Evolutionary conservation across 2,329 filamentous ascomycete genomes (phyloP).

Genomic region (Phialemoniopsis sp.): DNA sequence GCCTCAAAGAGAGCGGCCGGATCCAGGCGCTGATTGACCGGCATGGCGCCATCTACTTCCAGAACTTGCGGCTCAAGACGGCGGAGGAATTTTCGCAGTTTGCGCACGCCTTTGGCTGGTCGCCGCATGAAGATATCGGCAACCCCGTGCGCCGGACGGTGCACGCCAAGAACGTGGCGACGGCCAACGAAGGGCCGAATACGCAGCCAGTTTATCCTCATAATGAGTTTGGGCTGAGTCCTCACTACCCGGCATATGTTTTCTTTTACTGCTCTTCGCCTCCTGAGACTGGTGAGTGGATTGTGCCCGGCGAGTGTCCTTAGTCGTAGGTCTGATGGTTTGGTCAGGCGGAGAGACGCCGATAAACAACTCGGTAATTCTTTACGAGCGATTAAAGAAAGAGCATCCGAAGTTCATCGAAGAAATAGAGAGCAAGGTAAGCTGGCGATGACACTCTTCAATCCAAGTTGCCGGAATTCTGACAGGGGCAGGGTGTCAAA

Average conservation of each 20-base stretch:
- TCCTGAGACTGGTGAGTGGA: no score
- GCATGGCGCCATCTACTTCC: slow-evolving; percentile 18
- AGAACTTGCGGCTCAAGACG: slow-evolving; percentile 12
- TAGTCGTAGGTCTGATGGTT: no score
- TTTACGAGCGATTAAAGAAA: slow-evolving; percentile 12
- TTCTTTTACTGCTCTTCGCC: slow-evolving; percentile 16
- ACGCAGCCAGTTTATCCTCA: slow-evolving; percentile 17
- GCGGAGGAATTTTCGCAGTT: slow-evolving; percentile 16
- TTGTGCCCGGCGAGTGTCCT: no score
- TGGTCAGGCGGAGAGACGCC: slow-evolving; percentile 18
- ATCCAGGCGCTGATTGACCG: slow-evolving; percentile 3
- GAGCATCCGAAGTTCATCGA: slow-evolving; percentile 16
- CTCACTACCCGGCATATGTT: slow-evolving; percentile 18
- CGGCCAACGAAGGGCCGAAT: slow-evolving; percentile 19
- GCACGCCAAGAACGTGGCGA: slow-evolving; percentile 18
- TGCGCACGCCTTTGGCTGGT: slow-evolving; percentile 18
- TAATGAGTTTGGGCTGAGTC: slow-evolving; percentile 18
- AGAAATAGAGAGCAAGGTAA: slow-evolving; percentile 13
- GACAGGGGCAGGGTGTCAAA: no score
- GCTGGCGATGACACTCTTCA: no score
- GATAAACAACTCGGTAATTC: slow-evolving; percentile 15
- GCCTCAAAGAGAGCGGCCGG: no score
- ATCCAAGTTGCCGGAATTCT: no score
- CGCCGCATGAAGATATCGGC: slow-evolving; percentile 17
- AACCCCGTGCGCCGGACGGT: slow-evolving; percentile 18